Evolutionary conservation across 305 asterid species (phyloP).

Genomic region (Caryopteris hybrid): DNA sequence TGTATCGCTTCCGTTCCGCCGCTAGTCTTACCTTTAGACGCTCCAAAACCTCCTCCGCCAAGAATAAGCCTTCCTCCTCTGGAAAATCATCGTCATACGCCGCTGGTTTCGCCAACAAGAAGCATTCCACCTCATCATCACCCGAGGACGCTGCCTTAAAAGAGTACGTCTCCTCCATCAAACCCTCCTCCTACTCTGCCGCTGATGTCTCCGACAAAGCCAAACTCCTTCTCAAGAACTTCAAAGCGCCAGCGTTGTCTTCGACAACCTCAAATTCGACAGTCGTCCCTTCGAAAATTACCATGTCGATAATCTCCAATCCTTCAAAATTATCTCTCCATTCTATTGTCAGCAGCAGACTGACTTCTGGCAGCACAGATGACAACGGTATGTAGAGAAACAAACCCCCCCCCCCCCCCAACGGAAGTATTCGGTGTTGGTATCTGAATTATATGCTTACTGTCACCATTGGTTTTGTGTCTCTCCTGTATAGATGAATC

Average conservation of each 20-base stretch:
- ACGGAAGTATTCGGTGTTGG: not conserved
- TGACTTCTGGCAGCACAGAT: slow-evolving; percentile 28
- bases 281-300: slow-evolving; percentile 15
- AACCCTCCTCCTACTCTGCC: slow-evolving; percentile 24
- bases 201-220: not conserved
- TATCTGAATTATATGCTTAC: not conserved
- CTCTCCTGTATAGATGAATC: slow-evolving; percentile 35
- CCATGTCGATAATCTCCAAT: not conserved
- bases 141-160: slow-evolving; percentile 39
- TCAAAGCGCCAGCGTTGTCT: slow-evolving; percentile 27
- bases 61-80: slow-evolving; percentile 12
- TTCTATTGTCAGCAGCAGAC: slow-evolving; percentile 29
- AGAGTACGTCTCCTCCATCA: slow-evolving; percentile 34
- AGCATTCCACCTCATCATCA: slow-evolving; percentile 21
- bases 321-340: slow-evolving; percentile 28
- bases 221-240: slow-evolving; percentile 22
- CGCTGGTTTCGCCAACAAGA: slow-evolving; percentile 27
- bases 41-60: slow-evolving; percentile 20
- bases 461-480: not conserved
- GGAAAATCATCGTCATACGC: slow-evolving; percentile 10
- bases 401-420: not conserved
- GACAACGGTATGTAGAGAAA: slow-evolving; percentile 36
- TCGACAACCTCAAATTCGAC: not conserved
- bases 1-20: slow-evolving; percentile 43
- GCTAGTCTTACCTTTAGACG: slow-evolving; percentile 21